Conservation (phyloP, 768 basidiomycete genomes). For the Suillus sp. region DNA sequence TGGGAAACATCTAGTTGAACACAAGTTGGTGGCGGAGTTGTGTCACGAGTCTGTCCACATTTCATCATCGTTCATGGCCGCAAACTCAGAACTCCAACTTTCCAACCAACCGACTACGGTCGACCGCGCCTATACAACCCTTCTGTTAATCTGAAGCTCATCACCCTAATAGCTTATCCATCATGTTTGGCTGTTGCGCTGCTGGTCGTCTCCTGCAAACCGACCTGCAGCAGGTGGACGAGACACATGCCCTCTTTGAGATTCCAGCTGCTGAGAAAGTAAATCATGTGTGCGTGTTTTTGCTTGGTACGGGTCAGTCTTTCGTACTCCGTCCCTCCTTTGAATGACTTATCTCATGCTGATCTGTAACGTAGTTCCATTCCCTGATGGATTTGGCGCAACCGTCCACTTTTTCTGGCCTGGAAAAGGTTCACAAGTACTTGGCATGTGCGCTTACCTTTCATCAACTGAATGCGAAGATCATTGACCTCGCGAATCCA, state of each 20-base stretch:
- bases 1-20: neutral
- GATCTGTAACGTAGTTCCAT: slow-evolving; percentile 53
- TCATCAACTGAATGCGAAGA: neutral
- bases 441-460: slow-evolving; percentile 68
- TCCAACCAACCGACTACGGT: neutral
- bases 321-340: neutral
- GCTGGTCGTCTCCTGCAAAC: slow-evolving; percentile 81
- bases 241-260: slow-evolving; percentile 81
- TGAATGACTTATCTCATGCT: slow-evolving; percentile 50
- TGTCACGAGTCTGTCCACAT: slow-evolving; percentile 7
- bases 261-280: slow-evolving; percentile 69
- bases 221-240: slow-evolving; percentile 78
- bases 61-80: slow-evolving; percentile 7
- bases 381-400: slow-evolving; percentile 82
- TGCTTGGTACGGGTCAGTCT: slow-evolving; percentile 70
- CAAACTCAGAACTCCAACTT: neutral
- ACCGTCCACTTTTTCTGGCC: slow-evolving; percentile 88
- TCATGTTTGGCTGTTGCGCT: slow-evolving; percentile 80
- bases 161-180: neutral
- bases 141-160: neutral
- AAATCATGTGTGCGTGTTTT: slow-evolving; percentile 85
- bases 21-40: slow-evolving; percentile 1
- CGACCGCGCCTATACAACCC: neutral
- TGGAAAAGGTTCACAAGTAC: slow-evolving; percentile 80
- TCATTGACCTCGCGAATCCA: slow-evolving; percentile 28